phyloP scores from a whole-genome alignment of 1,284 basidiomycete species.

The Ceratorhiza oryzae-sativae region DNA sequence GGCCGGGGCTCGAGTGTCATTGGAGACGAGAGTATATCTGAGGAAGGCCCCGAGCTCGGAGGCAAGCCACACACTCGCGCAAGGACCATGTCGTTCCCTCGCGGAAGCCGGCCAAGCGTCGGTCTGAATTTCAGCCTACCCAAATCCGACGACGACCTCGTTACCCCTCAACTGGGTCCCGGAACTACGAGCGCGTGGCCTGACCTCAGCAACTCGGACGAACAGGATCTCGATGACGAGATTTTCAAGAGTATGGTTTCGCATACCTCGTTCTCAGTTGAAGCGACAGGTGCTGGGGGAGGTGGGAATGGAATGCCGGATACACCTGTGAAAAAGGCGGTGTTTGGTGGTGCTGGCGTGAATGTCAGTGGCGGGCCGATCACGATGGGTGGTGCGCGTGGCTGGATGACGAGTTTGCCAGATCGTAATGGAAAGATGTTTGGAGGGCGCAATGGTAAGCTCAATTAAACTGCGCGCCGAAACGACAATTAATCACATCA shows the following conservation, averaged over 20 bases:
- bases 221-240: slow-evolving; percentile 67
- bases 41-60: background rate
- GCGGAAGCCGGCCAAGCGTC: slow-evolving; percentile 10
- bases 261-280: slow-evolving; percentile 51
- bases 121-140: slow-evolving; percentile 2
- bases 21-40: slow-evolving; percentile 50
- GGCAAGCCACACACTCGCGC: slow-evolving; percentile 17
- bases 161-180: slow-evolving; percentile 69
- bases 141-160: slow-evolving; percentile 58
- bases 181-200: slow-evolving; percentile 69
- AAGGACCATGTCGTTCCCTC: slow-evolving; percentile 26
- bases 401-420: slow-evolving; percentile 34
- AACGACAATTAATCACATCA: background rate
- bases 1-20: slow-evolving; percentile 47
- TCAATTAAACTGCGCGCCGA: no score
- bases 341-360: slow-evolving; percentile 3
- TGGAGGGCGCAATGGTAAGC: slow-evolving; percentile 30
- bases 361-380: slow-evolving; percentile 14
- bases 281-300: slow-evolving; percentile 53
- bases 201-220: slow-evolving; percentile 52
- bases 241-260: slow-evolving; percentile 72
- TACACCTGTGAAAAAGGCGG: slow-evolving; percentile 75
- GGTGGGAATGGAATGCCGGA: slow-evolving; percentile 70
- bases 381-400: slow-evolving; percentile 21
- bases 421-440: slow-evolving; percentile 29